These are phyloP conservation scores for Agarophyton chilense DNA, from an alignment of 23 red algal species.

Conservation along the genomic window DNA sequence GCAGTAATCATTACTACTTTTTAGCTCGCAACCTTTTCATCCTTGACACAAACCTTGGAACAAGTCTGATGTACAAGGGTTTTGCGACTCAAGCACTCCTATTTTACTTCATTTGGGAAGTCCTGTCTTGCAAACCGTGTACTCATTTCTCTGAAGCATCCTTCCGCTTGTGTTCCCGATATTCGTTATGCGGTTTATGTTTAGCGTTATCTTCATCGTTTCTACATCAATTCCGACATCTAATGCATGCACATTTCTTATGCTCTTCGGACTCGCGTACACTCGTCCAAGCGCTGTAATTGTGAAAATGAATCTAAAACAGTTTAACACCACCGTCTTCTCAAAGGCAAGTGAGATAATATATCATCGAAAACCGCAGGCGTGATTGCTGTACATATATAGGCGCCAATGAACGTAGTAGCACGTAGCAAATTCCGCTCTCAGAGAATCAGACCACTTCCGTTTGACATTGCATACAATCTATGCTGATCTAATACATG, in stretches of 20 bases:
- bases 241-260: neutral
- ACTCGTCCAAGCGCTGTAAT: neutral
- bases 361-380: neutral
- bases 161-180: neutral
- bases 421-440: neutral
- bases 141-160: neutral
- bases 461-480: neutral
- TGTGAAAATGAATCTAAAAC: neutral
- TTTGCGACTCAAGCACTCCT: neutral
- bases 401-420: neutral
- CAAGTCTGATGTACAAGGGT: neutral
- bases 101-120: no score
- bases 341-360: neutral
- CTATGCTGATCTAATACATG: neutral
- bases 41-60: neutral
- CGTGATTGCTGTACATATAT: conserved; percentile 1
- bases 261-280: neutral
- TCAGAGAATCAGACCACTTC: neutral
- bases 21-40: neutral
- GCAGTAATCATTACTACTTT: conserved; percentile 59
- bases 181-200: neutral
- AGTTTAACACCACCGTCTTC: neutral
- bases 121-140: neutral
- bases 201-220: neutral
- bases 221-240: neutral